These are phyloP conservation scores for Candida pseudoglaebosa DNA, from an alignment of 805 yeast species.

Conservation along the genomic window DNA sequence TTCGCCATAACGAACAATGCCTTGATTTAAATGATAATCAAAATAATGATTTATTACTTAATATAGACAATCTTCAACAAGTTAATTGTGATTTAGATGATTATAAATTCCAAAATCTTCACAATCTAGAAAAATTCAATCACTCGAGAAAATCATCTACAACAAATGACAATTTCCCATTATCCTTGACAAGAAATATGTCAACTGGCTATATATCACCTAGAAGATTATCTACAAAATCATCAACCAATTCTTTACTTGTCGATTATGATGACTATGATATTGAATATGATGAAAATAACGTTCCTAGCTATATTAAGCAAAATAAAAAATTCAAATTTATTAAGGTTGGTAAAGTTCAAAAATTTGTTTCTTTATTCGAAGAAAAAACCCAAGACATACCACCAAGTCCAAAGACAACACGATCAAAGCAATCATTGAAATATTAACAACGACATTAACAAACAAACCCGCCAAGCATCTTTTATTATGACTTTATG, in stretches of 20 bases:
- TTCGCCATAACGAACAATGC: constrained; percentile 27
- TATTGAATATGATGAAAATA: constrained; percentile 11
- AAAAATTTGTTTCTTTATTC: constrained; percentile 40
- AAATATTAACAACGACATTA: no score
- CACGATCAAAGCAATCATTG: no score
- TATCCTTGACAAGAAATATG: neutral
- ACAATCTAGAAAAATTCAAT: no score
- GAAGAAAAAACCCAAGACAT: constrained; percentile 25
- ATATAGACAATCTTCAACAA: neutral
- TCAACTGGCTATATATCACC: constrained; percentile 12
- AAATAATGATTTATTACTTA: neutral
- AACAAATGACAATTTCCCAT: neutral
- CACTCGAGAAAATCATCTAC: no score
- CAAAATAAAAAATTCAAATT: constrained; percentile 40
- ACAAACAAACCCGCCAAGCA: no score
- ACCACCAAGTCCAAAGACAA: constrained; percentile 6
- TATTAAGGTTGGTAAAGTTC: constrained; percentile 44
- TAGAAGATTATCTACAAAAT: constrained; percentile 11
- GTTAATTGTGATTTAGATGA: neutral
- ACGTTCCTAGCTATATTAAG: constrained; percentile 35
- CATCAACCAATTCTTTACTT: constrained; percentile 9
- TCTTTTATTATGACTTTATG: no score
- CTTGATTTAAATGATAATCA: neutral
- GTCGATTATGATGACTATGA: neutral
- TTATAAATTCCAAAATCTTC: neutral